Evolutionary conservation across 768 basidiomycete species (phyloP), one percentile per base, ranked within the genome.

Genomic region (Russula virescens): DNA sequence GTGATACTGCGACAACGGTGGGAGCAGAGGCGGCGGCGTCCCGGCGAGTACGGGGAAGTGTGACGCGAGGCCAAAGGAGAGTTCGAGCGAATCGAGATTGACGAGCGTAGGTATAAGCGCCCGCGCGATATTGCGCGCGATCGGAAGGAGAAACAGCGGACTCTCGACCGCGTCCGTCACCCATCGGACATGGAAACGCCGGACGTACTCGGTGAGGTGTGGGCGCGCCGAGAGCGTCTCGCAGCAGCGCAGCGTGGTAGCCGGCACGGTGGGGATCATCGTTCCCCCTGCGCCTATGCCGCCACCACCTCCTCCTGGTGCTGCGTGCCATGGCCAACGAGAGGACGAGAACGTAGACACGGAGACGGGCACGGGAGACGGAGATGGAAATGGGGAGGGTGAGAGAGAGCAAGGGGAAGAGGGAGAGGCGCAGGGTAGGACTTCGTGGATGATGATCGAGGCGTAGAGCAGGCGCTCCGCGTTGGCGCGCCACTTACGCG

Each of bases 401-500:
- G 2, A 38, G 38, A 2, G 38, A 9, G 38, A 14, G 11, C 4
- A 3, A 25, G 28, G 28, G 16, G 18, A 38, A 6, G 31, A 6
- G 10, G 14, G 51, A 1, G 77, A 75, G 14, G 76, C 66, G 51
- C 73, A 72, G 6, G 78, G 76, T 55, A 86, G 70, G 28, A 69
- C 60, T 66, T 87, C 85, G 57, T 71, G 73, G 64, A 87, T 77
- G 63, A 67, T 66, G 63, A 85, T 75, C 55, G 77, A 76, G 13
- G 83, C 72, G 69, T 87, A 86, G 40, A 87, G 80, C 23, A 83
- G 69, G 60, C 81, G 81, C 70, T 86, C 85, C 2, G 83, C 83
- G 42, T 85, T 79, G 38, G 76, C 80, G 58, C 63, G 71, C 68
- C 70, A 76, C 56, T 63, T 69, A 50, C 69, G 75, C n/a, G 80